Base-by-base conservation (phyloP, 2,329 filamentous ascomycete species). In the Cladosporium sp. region DNA sequence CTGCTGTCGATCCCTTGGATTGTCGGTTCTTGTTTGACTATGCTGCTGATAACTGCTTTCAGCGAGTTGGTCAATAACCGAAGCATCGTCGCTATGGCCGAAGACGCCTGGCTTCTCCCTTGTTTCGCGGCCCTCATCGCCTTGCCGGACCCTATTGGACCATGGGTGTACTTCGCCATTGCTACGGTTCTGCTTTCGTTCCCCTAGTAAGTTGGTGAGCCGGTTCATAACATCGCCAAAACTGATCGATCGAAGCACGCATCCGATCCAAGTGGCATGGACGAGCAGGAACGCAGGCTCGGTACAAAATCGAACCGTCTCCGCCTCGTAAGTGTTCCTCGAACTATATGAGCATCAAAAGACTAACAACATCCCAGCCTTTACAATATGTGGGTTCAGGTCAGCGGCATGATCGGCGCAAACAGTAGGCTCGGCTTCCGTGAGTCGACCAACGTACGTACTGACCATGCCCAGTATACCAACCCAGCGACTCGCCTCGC, bases 1-100 rank as follows among this genome's bases (percentile, higher is more conserved):
- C 64, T 87, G 33, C 73, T 87, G 3, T 77, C 78, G 0, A 86
- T 87, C n/a, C 69, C 78, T 55, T 66, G 62, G 5, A 54, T 59
- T 16, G 61, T 56, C 13, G 62, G 66, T 13, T 58, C 67, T 38
- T 65, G 63, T 48, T 16, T 77, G 6, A 35, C 75, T 45, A 69
- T 82, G 5, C 62, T 81, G 13, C 65, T 76, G 41, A 65, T 77
- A 58, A 81, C 77, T 1, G 74, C 64, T 70, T 70, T 67, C 62
- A 78, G 63, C 59, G 77, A 67, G 68, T 79, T 64, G 41, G 51
- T 78, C n/a, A 77, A 78, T 54, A 66, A 77, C 55, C 70, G 77
- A 57, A 73, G 82, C 22, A 65, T 81, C 6, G 69, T 77, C 31
- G 72, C 67, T 8, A 61, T 70, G 5, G 43, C 66, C 6, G 67